Evolutionary conservation across 2,329 filamentous ascomycete genomes (phyloP), one percentile per base, ranked within the genome.

Genomic region (Alternaria incomplexa): DNA sequence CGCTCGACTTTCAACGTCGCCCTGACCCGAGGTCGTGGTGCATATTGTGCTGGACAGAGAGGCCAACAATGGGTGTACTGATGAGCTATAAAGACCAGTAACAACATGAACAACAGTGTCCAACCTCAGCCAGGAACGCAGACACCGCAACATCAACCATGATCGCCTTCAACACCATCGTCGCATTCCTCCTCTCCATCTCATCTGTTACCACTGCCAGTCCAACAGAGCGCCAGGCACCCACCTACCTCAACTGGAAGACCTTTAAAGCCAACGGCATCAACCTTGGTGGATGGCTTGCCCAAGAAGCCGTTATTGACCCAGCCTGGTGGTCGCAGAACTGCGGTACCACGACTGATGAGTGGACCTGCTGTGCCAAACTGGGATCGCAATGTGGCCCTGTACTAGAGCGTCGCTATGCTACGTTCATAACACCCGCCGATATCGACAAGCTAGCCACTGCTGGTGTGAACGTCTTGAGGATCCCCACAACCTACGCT

Each of bases 401-500:
- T 15, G 70, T 77, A 2, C 62, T 79, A 2, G 76, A 79, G 44
- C 56, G 66, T 3, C 68, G 74, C 8, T 79, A 78, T 54, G 70
- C 70, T 11, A 67, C 74, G 3, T 80, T 69, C 56, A 65, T 79
- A 56, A 77, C 65, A n/a, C 69, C 70, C 1, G 55, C 63, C 1
- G 69, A 72, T 28, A 79, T 81, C 54, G 79, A 80, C 58, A 70
- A 72, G 53, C 64, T 80, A 13, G 80, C 75, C 11, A 65, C 68
- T 13, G 65, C 66, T 4, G 74, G 74, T 10, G 67, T 81, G 30
- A 77, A 77, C 47, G 68, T 73, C 5, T 71, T 81, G 13, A 71
- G 78, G 6, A 80, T 81, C 20, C 77, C 79, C 1, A 79, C 75
- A 2, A 76, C 75, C 7, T 81, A 80, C 48, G 75, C 79, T 1